phyloP scores from a whole-genome alignment of 2,329 filamentous ascomycete genomes.

The Fusarium pseudograminearum region DNA sequence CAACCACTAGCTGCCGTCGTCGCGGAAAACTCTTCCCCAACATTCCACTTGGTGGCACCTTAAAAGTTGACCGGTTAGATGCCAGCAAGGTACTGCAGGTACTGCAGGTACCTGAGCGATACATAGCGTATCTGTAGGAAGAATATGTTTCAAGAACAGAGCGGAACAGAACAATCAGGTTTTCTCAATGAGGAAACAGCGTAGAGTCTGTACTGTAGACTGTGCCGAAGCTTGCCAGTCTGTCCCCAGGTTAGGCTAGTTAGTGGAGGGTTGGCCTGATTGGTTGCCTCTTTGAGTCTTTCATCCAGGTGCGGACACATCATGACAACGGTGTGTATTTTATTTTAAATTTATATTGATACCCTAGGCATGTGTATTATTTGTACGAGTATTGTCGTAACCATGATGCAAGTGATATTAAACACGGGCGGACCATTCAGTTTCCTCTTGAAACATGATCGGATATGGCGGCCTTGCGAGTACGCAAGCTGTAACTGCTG shows the following conservation, averaged over 20 bases:
- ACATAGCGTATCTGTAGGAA: constrained; percentile 13
- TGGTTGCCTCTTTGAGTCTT: constrained; percentile 36
- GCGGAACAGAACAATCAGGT: constrained; percentile 14
- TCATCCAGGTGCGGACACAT: constrained; percentile 32
- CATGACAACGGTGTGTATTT: constrained; percentile 39
- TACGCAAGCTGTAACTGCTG: not conserved
- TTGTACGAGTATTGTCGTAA: not conserved
- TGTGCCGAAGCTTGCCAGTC: constrained; percentile 46
- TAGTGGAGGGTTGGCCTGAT: constrained; percentile 32
- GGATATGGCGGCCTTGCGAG: constrained; percentile 28
- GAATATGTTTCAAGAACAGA: constrained; percentile 2
- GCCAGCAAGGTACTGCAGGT: constrained; percentile 45
- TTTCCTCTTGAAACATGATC: constrained; percentile 16
- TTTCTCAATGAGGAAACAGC: constrained; percentile 27
- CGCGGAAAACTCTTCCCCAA: constrained; percentile 50
- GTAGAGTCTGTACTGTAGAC: constrained; percentile 9
- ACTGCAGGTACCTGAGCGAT: constrained; percentile 24
- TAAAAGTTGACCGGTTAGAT: constrained; percentile 39
- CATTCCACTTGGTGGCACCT: constrained; percentile 49
- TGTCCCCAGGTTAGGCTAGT: constrained; percentile 35
- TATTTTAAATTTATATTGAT: not conserved
- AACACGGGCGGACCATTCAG: constrained; percentile 11
- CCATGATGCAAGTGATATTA: constrained; percentile 1
- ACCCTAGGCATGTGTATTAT: not conserved
- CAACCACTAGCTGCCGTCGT: constrained; percentile 43